phyloP scores from a whole-genome alignment of 805 yeast genomes.

The Myxozyma kluyveri region DNA sequence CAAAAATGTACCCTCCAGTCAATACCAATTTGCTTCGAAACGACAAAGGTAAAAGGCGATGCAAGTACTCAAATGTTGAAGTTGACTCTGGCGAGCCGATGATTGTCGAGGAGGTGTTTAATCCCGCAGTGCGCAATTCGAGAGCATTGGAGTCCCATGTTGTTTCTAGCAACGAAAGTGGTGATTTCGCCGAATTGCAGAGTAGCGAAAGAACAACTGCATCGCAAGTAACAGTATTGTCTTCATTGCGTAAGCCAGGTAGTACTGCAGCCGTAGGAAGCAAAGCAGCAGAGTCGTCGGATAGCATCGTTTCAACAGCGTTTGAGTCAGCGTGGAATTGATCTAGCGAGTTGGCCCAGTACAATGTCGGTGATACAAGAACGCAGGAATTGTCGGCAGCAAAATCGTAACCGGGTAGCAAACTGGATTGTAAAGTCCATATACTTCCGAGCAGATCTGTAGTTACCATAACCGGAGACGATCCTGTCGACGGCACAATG shows the following conservation, averaged over 20 bases:
- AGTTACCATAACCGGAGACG: no score
- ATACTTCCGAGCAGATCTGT: no score
- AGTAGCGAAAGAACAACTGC: conserved; percentile 25
- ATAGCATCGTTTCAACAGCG: conserved; percentile 43
- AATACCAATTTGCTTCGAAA: conserved; percentile 33
- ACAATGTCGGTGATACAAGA: conserved; percentile 42
- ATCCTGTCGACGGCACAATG: neutral
- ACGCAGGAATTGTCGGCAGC: neutral
- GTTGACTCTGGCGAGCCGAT: no score
- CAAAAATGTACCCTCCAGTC: conserved; percentile 33
- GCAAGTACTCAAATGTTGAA: no score
- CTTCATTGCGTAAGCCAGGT: neutral
- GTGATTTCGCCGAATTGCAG: neutral
- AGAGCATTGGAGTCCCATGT: neutral
- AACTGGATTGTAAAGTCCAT: no score
- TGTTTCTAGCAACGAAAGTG: neutral
- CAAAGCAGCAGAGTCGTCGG: neutral
- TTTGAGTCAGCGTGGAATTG: conserved; percentile 38
- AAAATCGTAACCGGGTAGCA: no score
- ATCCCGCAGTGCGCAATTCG: no score
- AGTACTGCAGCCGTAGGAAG: neutral
- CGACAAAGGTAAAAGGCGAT: no score
- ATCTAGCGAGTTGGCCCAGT: conserved; percentile 44
- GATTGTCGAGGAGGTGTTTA: no score
- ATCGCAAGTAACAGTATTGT: neutral